Conservation (phyloP, 768 basidiomycete genomes). For the Boletus edulis region DNA sequence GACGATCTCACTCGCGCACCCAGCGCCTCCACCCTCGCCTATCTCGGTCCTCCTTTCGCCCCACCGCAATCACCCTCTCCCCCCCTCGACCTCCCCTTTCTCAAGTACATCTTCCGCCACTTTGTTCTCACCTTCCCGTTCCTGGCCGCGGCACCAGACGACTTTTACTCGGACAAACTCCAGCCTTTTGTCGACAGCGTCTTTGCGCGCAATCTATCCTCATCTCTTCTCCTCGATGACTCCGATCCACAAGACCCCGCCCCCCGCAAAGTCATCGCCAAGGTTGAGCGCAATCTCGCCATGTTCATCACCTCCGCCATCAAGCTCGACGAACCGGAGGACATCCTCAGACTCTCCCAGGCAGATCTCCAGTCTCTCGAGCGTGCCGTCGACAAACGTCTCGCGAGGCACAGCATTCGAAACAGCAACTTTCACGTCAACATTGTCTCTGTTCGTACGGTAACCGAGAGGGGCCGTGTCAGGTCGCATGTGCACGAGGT, state of each 20-base stretch:
- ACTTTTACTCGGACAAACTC: constrained; percentile 92
- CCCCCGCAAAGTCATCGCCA: constrained; percentile 66
- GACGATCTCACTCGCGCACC: constrained; percentile 53
- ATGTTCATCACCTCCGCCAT: constrained; percentile 80
- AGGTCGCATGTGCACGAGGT: constrained; percentile 88
- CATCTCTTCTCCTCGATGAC: constrained; percentile 47
- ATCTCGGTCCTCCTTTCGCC: constrained; percentile 86
- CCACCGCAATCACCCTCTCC: constrained; percentile 60
- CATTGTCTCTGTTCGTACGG: constrained; percentile 81
- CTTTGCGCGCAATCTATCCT: constrained; percentile 73
- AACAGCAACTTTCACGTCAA: constrained; percentile 83
- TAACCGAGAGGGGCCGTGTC: constrained; percentile 81
- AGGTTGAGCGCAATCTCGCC: constrained; percentile 80
- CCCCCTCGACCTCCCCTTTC: constrained; percentile 75
- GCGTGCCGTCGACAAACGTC: constrained; percentile 60
- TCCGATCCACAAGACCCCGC: constrained; percentile 56
- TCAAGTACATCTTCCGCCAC: constrained; percentile 87
- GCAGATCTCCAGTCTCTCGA: constrained; percentile 80
- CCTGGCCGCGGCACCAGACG: constrained; percentile 80
- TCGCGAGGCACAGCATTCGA: constrained; percentile 43
- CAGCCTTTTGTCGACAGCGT: constrained; percentile 90
- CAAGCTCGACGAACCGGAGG: constrained; percentile 80
- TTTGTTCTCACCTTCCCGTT: constrained; percentile 96
- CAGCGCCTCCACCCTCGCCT: constrained; percentile 67
- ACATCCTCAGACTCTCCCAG: constrained; percentile 88